phyloP scores from a whole-genome alignment of 2,329 filamentous ascomycete genomes.

The Dactylonectria estremocensis region DNA sequence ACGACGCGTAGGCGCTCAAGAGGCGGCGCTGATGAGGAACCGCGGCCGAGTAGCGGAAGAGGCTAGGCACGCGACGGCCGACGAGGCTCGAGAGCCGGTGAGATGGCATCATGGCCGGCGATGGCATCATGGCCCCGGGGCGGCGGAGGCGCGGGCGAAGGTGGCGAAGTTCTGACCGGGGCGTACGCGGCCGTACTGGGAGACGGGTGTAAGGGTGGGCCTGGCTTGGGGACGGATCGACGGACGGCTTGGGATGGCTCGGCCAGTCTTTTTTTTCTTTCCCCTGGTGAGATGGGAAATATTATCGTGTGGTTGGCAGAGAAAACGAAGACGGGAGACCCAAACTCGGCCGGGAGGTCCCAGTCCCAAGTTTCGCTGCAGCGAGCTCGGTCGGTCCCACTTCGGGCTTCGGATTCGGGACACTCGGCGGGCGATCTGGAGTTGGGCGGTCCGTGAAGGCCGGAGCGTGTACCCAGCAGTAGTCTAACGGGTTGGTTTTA shows the following conservation, averaged over 20 bases:
- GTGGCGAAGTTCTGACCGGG: background rate
- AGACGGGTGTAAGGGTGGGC: slow-evolving; percentile 17
- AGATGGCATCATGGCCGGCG: slow-evolving; percentile 33
- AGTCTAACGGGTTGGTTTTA: too few species aligned
- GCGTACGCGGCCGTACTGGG: slow-evolving; percentile 5
- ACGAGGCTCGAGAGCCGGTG: slow-evolving; percentile 40
- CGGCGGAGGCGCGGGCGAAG: background rate
- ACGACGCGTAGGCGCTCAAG: slow-evolving; percentile 39
- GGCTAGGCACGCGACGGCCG: slow-evolving; percentile 35
- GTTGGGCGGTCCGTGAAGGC: background rate
- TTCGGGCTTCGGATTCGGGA: background rate
- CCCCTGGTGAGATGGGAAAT: background rate
- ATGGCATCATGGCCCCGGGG: too few species aligned
- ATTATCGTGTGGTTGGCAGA: background rate
- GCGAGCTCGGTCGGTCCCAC: background rate
- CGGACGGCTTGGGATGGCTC: slow-evolving; percentile 14
- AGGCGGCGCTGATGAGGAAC: slow-evolving; percentile 39
- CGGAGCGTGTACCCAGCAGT: background rate
- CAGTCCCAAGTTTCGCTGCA: background rate
- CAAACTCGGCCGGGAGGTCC: background rate
- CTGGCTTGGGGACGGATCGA: slow-evolving; percentile 1
- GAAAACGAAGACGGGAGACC: background rate
- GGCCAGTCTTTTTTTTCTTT: background rate
- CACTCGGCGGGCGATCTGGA: background rate
- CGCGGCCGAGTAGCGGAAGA: slow-evolving; percentile 38